Base-by-base conservation (phyloP, 495 filamentous ascomycete genomes). In the Monascus purpureus region DNA sequence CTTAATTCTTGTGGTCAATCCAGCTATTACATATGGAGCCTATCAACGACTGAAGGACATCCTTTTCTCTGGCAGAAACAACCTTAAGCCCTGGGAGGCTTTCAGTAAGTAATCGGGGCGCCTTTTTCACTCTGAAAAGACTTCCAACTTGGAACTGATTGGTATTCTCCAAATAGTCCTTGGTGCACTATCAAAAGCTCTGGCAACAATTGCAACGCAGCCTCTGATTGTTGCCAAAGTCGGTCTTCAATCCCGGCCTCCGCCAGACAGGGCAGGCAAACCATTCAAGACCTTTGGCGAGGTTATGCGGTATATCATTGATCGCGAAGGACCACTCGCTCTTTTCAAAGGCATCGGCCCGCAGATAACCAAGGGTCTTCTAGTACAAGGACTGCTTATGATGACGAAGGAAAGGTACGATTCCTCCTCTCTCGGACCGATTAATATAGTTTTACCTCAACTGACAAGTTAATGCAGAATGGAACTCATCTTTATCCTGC, bases 141-240 rank as follows among this genome's bases (percentile, higher is more conserved):
- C n/a, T n/a, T n/a, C n/a, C n/a, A n/a, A n/a, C n/a, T n/a, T n/a
- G n/a, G n/a, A n/a, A n/a, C n/a, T n/a, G n/a, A 22, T 22, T 22
- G 20, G 20, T 22, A 11, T 12, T 11, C 11, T 22, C 22, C 9
- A 25, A 30, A 14, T 39, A 92, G 83, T 93, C 19, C 75, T 96
- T 24, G 90, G 90, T 35, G 84, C 92, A 16, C 72, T 87, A 63
- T 95, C 87, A 32, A 99, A 99, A 59, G 70, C 80, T 8, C 55
- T 96, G 33, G 90, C 90, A 25, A 99, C 90, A 1, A 80, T 96
- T 37, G 75, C 65, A 32, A 99, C 90, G 12, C 90, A 99, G 53
- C 90, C 90, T 25, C 60, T 99, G 37, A 99, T 99, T 45, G 92
- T 99, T 35, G 92, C 90, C 35, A 99, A 99, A 61, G 90, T 96